phyloP scores from a whole-genome alignment of 139 green algal species.

The Micractinium conductrix region DNA sequence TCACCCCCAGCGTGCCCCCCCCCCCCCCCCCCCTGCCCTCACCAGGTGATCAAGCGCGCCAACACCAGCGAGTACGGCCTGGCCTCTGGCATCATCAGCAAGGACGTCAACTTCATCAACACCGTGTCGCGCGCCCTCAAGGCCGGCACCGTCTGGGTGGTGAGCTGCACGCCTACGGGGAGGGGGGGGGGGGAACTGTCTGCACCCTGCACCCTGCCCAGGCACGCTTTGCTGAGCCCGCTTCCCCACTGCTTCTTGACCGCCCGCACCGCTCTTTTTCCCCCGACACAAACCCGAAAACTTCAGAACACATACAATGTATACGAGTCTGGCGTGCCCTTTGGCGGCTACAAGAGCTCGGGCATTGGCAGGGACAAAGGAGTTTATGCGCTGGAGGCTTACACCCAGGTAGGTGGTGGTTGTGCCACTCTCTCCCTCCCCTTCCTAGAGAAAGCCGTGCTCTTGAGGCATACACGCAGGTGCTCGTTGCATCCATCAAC shows the following conservation, averaged over 20 bases:
- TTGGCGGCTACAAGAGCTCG: conserved; percentile 73
- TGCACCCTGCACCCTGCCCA: not conserved
- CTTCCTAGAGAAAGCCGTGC: no score
- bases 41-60: conserved; percentile 68
- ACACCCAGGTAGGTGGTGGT: no score
- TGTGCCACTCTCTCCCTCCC: no score
- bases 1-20: no score
- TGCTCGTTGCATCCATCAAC: no score
- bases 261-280: not conserved
- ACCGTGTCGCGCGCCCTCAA: conserved; percentile 60
- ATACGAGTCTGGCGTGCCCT: not conserved
- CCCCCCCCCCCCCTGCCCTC: not conserved
- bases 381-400: conserved; percentile 59
- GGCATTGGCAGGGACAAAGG: conserved; percentile 77
- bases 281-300: not conserved
- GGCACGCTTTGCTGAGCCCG: no score
- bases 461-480: no score
- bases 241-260: not conserved
- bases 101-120: conserved; percentile 69
- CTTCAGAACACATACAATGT: conserved; percentile 23
- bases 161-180: not conserved
- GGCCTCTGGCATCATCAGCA: conserved; percentile 69
- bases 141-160: conserved; percentile 34
- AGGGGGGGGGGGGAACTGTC: not conserved
- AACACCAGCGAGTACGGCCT: conserved; percentile 77